Evolutionary conservation across 495 filamentous ascomycete species (phyloP).

Genomic region (Trichoderma orchidacearum): DNA sequence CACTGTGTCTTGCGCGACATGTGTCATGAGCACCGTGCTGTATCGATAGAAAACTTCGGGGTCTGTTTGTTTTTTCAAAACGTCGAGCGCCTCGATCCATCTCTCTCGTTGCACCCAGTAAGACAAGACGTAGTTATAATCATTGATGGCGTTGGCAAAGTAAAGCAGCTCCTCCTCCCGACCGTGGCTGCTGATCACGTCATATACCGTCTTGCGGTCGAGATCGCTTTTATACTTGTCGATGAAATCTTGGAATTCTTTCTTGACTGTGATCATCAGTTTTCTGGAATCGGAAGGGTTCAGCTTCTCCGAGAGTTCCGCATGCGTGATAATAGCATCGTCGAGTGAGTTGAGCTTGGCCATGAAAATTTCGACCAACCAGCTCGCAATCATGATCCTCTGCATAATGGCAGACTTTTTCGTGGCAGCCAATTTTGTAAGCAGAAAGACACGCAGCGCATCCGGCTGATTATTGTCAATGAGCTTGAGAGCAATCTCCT

Average conservation of each 20-base stretch:
- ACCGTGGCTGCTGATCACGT: conserved; percentile 90
- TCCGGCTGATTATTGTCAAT: conserved; percentile 84
- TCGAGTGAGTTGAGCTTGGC: conserved; percentile 89
- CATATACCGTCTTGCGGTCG: conserved; percentile 84
- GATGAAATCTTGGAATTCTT: conserved; percentile 80
- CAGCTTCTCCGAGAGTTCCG: conserved; percentile 60
- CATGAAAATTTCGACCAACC: conserved; percentile 96
- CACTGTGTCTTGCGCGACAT: conserved; percentile 68
- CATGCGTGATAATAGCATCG: conserved; percentile 83
- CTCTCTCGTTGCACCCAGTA: conserved; percentile 97
- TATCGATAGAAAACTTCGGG: conserved; percentile 91
- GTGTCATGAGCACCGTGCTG: conserved; percentile 88
- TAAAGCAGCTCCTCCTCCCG: conserved; percentile 83
- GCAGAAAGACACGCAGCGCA: conserved; percentile 78
- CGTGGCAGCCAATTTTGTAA: conserved; percentile 68
- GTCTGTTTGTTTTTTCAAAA: conserved; percentile 83
- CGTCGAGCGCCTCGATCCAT: conserved; percentile 78
- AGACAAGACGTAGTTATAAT: conserved; percentile 85
- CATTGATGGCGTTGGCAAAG: conserved; percentile 75
- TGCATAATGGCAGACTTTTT: conserved; percentile 86
- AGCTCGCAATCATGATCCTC: conserved; percentile 84
- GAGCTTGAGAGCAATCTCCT: conserved; percentile 83
- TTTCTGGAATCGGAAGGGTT: conserved; percentile 56
- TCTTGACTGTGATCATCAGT: conserved; percentile 52
- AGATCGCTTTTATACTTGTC: conserved; percentile 72